Conservation (phyloP, 228 moss, liverwort and hornwort species). For the Sphagnum magellanicum region DNA sequence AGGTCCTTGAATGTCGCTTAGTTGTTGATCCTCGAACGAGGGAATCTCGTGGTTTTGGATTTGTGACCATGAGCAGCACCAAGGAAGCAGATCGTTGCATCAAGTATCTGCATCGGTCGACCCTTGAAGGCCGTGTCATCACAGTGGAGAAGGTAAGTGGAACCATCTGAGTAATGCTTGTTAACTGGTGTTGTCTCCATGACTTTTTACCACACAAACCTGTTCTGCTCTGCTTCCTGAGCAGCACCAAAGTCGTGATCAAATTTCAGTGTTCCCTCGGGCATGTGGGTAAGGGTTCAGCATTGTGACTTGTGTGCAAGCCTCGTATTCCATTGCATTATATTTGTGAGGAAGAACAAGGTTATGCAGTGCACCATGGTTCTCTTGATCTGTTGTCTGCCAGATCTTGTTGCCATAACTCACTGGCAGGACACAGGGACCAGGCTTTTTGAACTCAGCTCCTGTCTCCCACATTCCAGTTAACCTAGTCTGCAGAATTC, state of each 20-base stretch:
- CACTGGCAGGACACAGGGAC: no score
- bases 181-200: conserved; percentile 23
- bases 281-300: no score
- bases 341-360: no score
- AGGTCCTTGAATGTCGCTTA: conserved; percentile 92
- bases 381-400: no score
- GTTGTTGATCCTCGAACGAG: conserved; percentile 91
- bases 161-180: conserved; percentile 17
- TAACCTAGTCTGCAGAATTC: no score
- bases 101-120: conserved; percentile 91
- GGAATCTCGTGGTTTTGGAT: conserved; percentile 92
- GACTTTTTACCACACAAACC: conserved; percentile 8
- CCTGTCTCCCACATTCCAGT: no score
- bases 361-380: no score
- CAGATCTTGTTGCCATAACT: no score
- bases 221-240: conserved; percentile 23
- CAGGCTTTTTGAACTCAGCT: no score
- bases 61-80: conserved; percentile 94
- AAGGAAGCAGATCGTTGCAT: conserved; percentile 97
- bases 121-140: conserved; percentile 91
- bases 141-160: conserved; percentile 92
- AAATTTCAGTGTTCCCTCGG: conserved; percentile 24
- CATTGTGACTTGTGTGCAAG: no score
- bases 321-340: no score
- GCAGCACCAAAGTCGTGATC: conserved; percentile 34